Base-by-base conservation (phyloP, 108 stramenopile species). In the Skeletonema tropicum region DNA sequence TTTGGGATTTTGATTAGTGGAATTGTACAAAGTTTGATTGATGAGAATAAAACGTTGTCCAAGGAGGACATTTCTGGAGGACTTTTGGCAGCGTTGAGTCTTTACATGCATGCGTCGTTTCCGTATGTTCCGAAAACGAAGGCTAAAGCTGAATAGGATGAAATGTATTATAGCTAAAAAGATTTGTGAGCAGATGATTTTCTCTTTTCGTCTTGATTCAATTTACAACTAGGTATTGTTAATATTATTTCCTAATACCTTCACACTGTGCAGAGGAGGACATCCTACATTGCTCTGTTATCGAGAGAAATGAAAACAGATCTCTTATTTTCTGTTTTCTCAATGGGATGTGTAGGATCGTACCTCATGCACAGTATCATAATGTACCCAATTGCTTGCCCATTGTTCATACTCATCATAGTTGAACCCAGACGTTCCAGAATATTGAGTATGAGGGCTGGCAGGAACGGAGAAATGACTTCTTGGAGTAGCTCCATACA, bases 1-100 rank as follows among this genome's bases (percentile, higher is more conserved):
- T 91, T 94, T 79, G 95, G 95, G 17, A 94, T 96, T 36, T 70
- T 92, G 15, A 73, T 96, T 52, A 84, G 84, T 21, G 95, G 88
- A 10, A 31, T 94, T 12, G 73, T 92, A 33, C 95, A 96, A 52
- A 71, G 87, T 74, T 26, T 21, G 60, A 13, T 70, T 21, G 86
- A 75, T 55, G 75, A 63, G 30, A 57, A 52, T 7, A 65, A 45
- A 32, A 66, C 85, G 11, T 80, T 90, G 45, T 86, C 90, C 9
- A 68, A 55, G 21, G 87, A 88, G 59, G 88, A 94, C 64, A 48
- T 83, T 10, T 75, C 82, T 0, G 93, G 93, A 17, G 93, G 91
- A 25, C 36, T 84, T n/a, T 70, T 94, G 79, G 90, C 91, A 11
- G 93, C 85, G 41, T 29, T 89, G 6, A 90, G 89, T 85, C 73